phyloP scores from a whole-genome alignment of 192 early-diverging fungal species.

The Spizellomyces punctatus region DNA sequence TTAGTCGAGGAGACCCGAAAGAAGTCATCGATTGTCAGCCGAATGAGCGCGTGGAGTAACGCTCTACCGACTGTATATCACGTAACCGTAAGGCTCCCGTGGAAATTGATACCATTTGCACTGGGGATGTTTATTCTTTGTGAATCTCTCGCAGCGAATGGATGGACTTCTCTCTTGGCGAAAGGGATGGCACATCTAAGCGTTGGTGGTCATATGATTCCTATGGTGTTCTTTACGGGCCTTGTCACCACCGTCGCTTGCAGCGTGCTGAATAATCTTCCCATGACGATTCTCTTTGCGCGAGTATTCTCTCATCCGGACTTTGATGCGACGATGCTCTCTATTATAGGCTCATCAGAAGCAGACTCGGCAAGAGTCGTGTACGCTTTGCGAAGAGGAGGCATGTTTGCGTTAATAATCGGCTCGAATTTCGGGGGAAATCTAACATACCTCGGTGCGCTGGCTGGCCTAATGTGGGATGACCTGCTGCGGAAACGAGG shows the following conservation, averaged over 20 bases:
- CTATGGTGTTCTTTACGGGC: constrained; percentile 67
- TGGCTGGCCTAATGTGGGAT: constrained; percentile 73
- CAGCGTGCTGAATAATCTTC: constrained; percentile 81
- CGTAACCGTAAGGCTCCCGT: constrained; percentile 64
- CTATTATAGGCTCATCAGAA: neutral
- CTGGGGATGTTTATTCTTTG: constrained; percentile 88
- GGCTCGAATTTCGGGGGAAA: constrained; percentile 86
- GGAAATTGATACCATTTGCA: constrained; percentile 75
- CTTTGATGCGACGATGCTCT: constrained; percentile 46
- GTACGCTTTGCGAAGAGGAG: constrained; percentile 49
- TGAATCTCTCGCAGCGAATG: constrained; percentile 63
- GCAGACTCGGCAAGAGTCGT: neutral
- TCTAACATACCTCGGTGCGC: constrained; percentile 68
- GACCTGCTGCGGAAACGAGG: constrained; percentile 31
- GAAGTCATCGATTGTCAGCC: neutral
- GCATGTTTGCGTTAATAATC: constrained; percentile 71
- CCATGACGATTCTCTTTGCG: constrained; percentile 83
- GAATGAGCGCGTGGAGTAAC: neutral
- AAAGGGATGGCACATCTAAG: constrained; percentile 59
- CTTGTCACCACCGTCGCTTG: constrained; percentile 68
- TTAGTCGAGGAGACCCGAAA: neutral
- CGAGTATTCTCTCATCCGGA: constrained; percentile 68
- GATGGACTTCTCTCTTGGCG: constrained; percentile 74
- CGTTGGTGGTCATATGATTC: constrained; percentile 58
- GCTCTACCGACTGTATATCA: neutral